Conservation (phyloP, 257 asterid species). For the Nicotiana tabacum region DNA sequence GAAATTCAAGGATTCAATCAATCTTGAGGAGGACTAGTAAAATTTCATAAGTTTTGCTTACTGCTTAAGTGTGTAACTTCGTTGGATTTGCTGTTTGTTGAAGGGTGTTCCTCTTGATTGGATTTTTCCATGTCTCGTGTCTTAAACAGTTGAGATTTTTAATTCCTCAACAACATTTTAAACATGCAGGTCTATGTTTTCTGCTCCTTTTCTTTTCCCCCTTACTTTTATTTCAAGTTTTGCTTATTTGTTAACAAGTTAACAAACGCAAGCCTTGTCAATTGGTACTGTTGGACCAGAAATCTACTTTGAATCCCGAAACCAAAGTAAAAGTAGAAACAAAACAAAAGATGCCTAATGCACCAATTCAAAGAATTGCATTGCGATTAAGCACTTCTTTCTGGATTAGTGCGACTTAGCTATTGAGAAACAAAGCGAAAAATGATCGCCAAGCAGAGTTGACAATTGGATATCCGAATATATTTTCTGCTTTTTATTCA, state of each 20-base stretch:
- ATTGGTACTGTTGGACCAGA: neutral
- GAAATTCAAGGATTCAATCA: constrained; percentile 84
- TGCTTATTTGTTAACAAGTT: neutral
- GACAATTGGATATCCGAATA: neutral
- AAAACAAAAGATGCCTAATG: neutral
- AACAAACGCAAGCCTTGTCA: neutral
- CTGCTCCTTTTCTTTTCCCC: neutral
- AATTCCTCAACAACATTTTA: neutral
- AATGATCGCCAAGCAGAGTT: neutral
- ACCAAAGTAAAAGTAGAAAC: neutral
- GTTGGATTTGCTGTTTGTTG: neutral
- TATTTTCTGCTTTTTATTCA: neutral
- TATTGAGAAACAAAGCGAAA: neutral
- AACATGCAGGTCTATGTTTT: neutral
- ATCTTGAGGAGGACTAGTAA: constrained; percentile 76
- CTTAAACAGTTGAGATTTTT: neutral
- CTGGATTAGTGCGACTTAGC: neutral
- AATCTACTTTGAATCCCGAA: neutral
- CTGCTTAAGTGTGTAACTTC: neutral
- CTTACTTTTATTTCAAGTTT: too few relatives aligned
- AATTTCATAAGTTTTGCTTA: neutral
- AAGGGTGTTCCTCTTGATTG: neutral
- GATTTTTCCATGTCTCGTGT: neutral
- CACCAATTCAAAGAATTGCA: neutral
- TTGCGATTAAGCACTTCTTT: neutral